Evolutionary conservation across 2,329 filamentous ascomycete species (phyloP).

Genomic region (Cladosporium sp.): DNA sequence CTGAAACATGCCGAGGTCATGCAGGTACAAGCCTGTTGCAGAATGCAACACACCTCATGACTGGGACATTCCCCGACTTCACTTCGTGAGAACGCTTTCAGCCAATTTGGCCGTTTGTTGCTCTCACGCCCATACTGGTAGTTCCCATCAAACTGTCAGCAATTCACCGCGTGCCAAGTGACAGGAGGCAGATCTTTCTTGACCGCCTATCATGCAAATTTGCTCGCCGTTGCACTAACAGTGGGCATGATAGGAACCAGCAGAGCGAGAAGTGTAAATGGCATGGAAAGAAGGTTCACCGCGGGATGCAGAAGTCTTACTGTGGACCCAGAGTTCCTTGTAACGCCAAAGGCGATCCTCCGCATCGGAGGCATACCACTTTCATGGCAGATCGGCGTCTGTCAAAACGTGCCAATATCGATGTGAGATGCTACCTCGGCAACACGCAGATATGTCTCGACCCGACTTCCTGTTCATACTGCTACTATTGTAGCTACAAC

Average conservation of each 20-base stretch:
- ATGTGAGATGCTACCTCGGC: background rate
- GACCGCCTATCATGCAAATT: background rate
- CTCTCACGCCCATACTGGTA: background rate
- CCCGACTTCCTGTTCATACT: background rate
- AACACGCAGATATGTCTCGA: background rate
- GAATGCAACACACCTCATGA: background rate
- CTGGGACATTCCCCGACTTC: background rate
- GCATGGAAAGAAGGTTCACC: background rate
- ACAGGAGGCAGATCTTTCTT: background rate
- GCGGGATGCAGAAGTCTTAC: background rate
- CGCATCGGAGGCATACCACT: background rate
- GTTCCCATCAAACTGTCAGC: background rate
- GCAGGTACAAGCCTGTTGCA: background rate
- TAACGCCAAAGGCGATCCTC: conserved; percentile 3
- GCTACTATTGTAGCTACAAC: background rate
- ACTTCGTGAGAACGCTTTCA: background rate
- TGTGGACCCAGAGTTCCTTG: background rate
- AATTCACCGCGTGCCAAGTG: background rate
- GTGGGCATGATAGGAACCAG: background rate
- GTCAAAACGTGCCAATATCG: background rate
- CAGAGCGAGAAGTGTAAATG: background rate
- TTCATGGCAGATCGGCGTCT: background rate
- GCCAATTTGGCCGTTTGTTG: background rate
- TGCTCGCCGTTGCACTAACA: background rate
- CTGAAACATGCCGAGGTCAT: background rate